Evolutionary conservation across 805 yeast genomes (phyloP).

Genomic region (Cephaloascus albidus): DNA sequence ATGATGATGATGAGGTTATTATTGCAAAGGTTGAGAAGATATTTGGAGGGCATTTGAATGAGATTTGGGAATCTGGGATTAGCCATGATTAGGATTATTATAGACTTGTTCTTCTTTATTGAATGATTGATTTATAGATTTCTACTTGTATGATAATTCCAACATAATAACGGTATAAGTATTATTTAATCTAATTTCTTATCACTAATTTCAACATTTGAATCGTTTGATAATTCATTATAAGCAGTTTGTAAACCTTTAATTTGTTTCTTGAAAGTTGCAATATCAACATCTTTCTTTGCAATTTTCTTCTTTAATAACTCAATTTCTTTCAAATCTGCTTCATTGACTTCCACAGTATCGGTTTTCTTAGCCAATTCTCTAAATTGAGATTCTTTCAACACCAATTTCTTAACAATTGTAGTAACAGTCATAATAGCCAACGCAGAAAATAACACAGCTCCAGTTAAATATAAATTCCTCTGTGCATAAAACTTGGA

Average conservation of each 20-base stretch:
- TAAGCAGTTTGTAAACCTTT: conserved; percentile 39
- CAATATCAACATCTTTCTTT: conserved; percentile 32
- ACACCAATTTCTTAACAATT: conserved; percentile 42
- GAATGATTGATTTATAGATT: no score
- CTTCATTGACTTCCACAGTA: background rate
- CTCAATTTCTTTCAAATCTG: conserved; percentile 15
- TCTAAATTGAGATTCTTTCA: conserved; percentile 14
- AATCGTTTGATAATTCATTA: conserved; percentile 24
- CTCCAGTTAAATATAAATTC: conserved; percentile 54
- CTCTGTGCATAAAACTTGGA: conserved; percentile 55
- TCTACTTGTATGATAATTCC: no score
- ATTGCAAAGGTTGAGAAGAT: conserved; percentile 31
- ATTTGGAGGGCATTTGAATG: conserved; percentile 49
- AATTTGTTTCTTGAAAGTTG: conserved; percentile 40
- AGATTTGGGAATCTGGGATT: conserved; percentile 49
- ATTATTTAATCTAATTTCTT: no score
- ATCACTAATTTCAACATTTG: conserved; percentile 6
- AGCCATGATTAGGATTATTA: conserved; percentile 1
- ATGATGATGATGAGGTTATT: conserved; percentile 30
- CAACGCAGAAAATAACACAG: conserved; percentile 44
- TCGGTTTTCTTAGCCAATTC: background rate
- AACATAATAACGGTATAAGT: no score
- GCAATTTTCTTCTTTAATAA: conserved; percentile 25
- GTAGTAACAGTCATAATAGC: conserved; percentile 47
- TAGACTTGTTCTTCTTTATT: no score